Conservation (phyloP, 2,329 filamentous ascomycete species). For the Rachicladosporium sp. region DNA sequence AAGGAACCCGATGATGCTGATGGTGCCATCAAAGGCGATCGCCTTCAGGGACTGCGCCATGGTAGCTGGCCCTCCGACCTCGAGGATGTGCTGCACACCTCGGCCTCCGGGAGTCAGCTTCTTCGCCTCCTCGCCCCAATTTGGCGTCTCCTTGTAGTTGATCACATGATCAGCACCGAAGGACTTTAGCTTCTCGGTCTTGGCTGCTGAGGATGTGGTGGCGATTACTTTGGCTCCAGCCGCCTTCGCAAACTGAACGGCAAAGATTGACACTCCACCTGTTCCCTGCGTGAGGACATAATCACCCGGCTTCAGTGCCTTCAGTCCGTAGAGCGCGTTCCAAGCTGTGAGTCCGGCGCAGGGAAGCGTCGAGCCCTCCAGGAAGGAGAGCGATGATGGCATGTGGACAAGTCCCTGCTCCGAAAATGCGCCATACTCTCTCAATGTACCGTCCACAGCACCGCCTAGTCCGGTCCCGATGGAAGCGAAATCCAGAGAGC, state of each 20-base stretch:
- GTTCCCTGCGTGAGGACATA: slow-evolving; percentile 58
- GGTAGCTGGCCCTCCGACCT: slow-evolving; percentile 54
- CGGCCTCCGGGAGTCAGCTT: slow-evolving; percentile 35
- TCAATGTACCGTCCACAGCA: slow-evolving; percentile 53
- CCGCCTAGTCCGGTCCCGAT: slow-evolving; percentile 53
- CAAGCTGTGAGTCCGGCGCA: slow-evolving; percentile 38
- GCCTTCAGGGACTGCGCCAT: slow-evolving; percentile 38
- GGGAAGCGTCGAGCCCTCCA: slow-evolving; percentile 35
- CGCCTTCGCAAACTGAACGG: slow-evolving; percentile 45
- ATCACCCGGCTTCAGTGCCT: slow-evolving; percentile 25
- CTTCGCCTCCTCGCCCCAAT: slow-evolving; percentile 44
- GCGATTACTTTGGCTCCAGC: slow-evolving; percentile 46
- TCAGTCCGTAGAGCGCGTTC: slow-evolving; percentile 41
- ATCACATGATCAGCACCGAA: slow-evolving; percentile 45
- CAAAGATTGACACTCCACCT: slow-evolving; percentile 56
- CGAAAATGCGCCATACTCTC: slow-evolving; percentile 54
- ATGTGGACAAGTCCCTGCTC: slow-evolving; percentile 54
- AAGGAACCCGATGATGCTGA: slow-evolving; percentile 47
- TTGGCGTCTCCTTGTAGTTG: slow-evolving; percentile 41
- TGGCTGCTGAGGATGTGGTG: slow-evolving; percentile 41
- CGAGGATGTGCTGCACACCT: slow-evolving; percentile 52
- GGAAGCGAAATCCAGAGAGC: slow-evolving; percentile 28
- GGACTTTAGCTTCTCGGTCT: slow-evolving; percentile 38
- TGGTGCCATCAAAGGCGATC: slow-evolving; percentile 39
- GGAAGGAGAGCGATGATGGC: slow-evolving; percentile 42